Percentiles rank a stretch among this genome's conserved stretches.
These are phyloP conservation scores for Dujonia santamariae DNA, from an alignment of 1,139 yeast species.

Conservation along the genomic window DNA sequence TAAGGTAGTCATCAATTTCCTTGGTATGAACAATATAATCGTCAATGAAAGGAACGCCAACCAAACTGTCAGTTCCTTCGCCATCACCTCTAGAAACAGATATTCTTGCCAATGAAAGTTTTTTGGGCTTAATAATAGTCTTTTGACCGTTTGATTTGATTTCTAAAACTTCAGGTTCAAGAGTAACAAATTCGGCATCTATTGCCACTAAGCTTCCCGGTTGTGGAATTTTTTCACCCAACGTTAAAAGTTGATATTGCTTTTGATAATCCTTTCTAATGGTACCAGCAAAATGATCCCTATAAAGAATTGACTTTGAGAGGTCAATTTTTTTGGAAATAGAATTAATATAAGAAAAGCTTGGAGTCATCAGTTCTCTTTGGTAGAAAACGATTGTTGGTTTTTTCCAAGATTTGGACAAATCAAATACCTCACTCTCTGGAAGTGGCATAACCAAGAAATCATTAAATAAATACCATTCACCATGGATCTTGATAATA, in stretches of 20 bases:
- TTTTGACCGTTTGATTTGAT: slow-evolving; percentile 66
- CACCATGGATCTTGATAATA: slow-evolving; percentile 48
- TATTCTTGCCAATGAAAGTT: slow-evolving; percentile 79
- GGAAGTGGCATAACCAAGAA: slow-evolving; percentile 80
- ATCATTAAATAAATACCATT: slow-evolving; percentile 89
- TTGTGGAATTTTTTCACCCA: slow-evolving; percentile 61
- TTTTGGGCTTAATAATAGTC: slow-evolving; percentile 69
- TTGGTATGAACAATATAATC: slow-evolving; percentile 81
- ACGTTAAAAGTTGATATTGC: slow-evolving; percentile 65
- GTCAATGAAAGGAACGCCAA: slow-evolving; percentile 85
- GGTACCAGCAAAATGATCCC: slow-evolving; percentile 75
- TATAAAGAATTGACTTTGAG: slow-evolving; percentile 51
- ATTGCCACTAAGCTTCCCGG: slow-evolving; percentile 83
- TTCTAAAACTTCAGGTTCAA: slow-evolving; percentile 79
- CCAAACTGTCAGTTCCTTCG: slow-evolving; percentile 46
- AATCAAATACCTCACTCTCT: slow-evolving; percentile 69
- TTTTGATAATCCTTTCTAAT: slow-evolving; percentile 55
- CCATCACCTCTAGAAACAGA: slow-evolving; percentile 81
- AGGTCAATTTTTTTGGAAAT: slow-evolving; percentile 5
- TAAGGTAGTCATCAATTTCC: slow-evolving; percentile 78
- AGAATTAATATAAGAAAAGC: slow-evolving; percentile 19
- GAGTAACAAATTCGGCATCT: slow-evolving; percentile 93
- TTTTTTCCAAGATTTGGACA: slow-evolving; percentile 75
- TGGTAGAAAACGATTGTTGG: slow-evolving; percentile 76
- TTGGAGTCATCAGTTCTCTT: slow-evolving; percentile 17